phyloP scores from a whole-genome alignment of 306 rosid species.

The Cajanus cajan region DNA sequence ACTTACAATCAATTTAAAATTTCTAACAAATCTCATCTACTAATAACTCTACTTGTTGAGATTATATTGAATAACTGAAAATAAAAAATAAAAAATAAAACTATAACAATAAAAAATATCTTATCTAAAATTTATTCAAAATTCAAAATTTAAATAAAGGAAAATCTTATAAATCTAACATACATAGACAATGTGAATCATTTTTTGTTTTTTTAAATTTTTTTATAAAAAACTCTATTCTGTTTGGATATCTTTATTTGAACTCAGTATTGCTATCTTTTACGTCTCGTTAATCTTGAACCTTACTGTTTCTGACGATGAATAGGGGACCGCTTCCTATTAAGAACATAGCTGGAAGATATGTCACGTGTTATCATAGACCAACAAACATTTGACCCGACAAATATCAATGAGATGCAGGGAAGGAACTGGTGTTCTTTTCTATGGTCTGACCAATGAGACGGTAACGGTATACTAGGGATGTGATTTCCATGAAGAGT shows the following conservation, averaged over 20 bases:
- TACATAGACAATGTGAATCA: not conserved
- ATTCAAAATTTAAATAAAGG: too few species aligned
- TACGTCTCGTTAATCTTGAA: not conserved
- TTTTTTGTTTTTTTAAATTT: not conserved
- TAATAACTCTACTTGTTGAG: too few species aligned
- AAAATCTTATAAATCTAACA: too few species aligned
- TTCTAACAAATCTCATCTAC: too few species aligned
- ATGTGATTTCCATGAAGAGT: conserved; percentile 22
- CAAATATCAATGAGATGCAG: not conserved
- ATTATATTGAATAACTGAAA: too few species aligned
- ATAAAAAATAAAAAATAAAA: too few species aligned
- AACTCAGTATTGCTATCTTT: not conserved
- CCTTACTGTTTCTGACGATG: conserved; percentile 15
- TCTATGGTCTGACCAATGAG: conserved; percentile 13
- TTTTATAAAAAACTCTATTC: not conserved
- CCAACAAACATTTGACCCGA: conserved; percentile 37
- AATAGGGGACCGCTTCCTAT: conserved; percentile 53
- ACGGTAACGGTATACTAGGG: not conserved
- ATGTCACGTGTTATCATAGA: conserved; percentile 38
- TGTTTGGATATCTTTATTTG: not conserved
- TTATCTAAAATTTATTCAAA: too few species aligned
- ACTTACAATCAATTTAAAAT: too few species aligned
- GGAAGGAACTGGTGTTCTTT: conserved; percentile 17
- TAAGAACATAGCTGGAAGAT: conserved; percentile 46
- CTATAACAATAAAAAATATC: too few species aligned